A percentile compares a stretch with the other conserved stretches of the same genome.
Evolutionary conservation across 2,329 filamentous ascomycete species (phyloP).

Genomic region (Coniosporium tulheliwenetii): DNA sequence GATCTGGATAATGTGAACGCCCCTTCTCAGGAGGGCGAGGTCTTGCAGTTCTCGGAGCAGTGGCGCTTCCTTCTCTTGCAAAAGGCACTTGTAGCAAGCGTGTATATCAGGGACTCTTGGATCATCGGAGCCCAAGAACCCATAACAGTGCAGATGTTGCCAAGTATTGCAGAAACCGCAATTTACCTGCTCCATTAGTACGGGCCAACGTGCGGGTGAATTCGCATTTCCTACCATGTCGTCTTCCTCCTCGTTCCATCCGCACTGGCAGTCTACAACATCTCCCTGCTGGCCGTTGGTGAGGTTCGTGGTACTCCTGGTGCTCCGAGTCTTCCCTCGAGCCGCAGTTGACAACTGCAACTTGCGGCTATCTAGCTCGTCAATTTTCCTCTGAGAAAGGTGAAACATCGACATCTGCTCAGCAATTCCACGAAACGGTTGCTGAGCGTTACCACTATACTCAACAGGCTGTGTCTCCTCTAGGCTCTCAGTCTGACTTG

Average conservation of each 20-base stretch:
- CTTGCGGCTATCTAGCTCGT: slow-evolving; percentile 12
- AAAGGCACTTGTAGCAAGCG: slow-evolving; percentile 30
- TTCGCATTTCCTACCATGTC: slow-evolving; percentile 21
- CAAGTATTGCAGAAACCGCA: slow-evolving; percentile 27
- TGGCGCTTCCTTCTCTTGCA: slow-evolving; percentile 10
- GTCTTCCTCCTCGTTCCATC: slow-evolving; percentile 19
- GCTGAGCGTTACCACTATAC: too few species aligned
- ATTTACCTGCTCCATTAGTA: slow-evolving; percentile 16
- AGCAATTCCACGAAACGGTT: too few species aligned
- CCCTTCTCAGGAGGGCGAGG: slow-evolving; percentile 8
- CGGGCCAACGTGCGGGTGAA: slow-evolving; percentile 1
- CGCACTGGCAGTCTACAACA: slow-evolving; percentile 25
- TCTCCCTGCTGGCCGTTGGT: slow-evolving; percentile 4
- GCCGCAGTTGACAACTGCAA: neutral
- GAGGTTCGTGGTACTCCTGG: slow-evolving; percentile 1
- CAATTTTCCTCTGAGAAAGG: slow-evolving; percentile 6
- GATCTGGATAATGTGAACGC: slow-evolving; percentile 7
- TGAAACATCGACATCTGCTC: neutral
- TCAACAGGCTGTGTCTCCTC: too few species aligned
- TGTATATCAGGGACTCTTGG: slow-evolving; percentile 24
- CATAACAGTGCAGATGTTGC: slow-evolving; percentile 32
- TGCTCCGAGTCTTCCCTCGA: slow-evolving; percentile 1
- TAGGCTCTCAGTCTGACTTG: too few species aligned
- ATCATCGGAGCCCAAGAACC: slow-evolving; percentile 22
- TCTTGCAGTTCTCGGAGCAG: slow-evolving; percentile 7